These are phyloP conservation scores for Quercus lobata DNA, from an alignment of 331 rosid species.

Conservation along the genomic window DNA sequence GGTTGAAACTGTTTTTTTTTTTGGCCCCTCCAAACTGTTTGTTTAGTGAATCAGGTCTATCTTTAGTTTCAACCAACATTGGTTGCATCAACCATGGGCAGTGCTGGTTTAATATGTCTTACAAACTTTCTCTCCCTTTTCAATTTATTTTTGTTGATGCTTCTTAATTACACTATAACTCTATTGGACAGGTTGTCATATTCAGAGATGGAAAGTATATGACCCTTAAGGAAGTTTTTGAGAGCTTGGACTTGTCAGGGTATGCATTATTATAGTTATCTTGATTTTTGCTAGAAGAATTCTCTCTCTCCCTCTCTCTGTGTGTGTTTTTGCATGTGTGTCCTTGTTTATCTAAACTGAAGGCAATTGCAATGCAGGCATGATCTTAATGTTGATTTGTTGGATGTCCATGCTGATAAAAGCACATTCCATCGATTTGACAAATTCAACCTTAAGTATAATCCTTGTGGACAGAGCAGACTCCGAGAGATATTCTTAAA, in stretches of 20 bases:
- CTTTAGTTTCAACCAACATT: constrained; percentile 5
- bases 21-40: neutral
- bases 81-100: neutral
- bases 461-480: constrained; percentile 94
- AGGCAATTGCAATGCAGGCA: constrained; percentile 40
- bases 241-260: constrained; percentile 89
- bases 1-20: constrained; percentile 30
- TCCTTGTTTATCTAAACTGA: constrained; percentile 21
- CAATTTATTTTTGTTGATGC: constrained; percentile 11
- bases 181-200: constrained; percentile 65
- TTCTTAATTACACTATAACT: constrained; percentile 16
- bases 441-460: constrained; percentile 88
- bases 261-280: constrained; percentile 17
- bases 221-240: constrained; percentile 84
- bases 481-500: constrained; percentile 87
- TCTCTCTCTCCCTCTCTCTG: neutral
- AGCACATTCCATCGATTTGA: constrained; percentile 89
- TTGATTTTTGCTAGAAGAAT: neutral
- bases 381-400: constrained; percentile 80
- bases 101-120: neutral
- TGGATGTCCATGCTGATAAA: constrained; percentile 92
- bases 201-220: constrained; percentile 90
- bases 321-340: neutral
- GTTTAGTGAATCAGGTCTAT: neutral
- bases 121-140: neutral